Conservation (phyloP, 805 yeast genomes). For the Diddensiella caesifluorescens region DNA sequence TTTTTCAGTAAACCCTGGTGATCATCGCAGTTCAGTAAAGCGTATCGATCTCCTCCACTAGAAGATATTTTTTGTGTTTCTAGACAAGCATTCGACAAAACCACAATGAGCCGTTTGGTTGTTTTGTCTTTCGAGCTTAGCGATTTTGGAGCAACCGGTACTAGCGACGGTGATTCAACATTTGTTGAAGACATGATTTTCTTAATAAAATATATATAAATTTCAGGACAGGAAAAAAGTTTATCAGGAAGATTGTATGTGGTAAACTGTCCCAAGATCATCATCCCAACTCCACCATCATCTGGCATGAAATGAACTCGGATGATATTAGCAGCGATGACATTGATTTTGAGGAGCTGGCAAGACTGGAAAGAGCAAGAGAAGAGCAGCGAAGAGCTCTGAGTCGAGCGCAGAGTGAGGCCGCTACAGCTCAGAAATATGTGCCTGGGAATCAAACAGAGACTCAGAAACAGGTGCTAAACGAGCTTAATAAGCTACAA, state of each 20-base stretch:
- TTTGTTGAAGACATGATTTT: neutral
- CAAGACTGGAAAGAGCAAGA: slow-evolving; percentile 17
- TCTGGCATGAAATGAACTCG: too few relatives aligned
- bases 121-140: slow-evolving; percentile 78
- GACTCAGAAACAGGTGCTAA: neutral
- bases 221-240: neutral
- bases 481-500: too few relatives aligned
- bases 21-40: slow-evolving; percentile 92
- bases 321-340: slow-evolving; percentile 19
- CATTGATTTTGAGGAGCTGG: slow-evolving; percentile 24
- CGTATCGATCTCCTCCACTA: slow-evolving; percentile 86
- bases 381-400: slow-evolving; percentile 34
- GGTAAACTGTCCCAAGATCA: too few relatives aligned
- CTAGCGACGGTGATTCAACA: slow-evolving; percentile 52
- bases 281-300: too few relatives aligned
- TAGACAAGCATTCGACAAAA: slow-evolving; percentile 90
- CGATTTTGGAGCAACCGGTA: slow-evolving; percentile 81
- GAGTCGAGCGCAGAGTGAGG: slow-evolving; percentile 69
- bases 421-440: slow-evolving; percentile 68
- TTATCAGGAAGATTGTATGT: neutral
- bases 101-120: slow-evolving; percentile 85
- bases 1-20: slow-evolving; percentile 93
- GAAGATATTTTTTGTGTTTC: slow-evolving; percentile 89
- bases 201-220: neutral
- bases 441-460: too few relatives aligned